Evolutionary conservation across 192 early-diverging fungal genomes (phyloP).

Genomic region (Geosiphon pyriformis): DNA sequence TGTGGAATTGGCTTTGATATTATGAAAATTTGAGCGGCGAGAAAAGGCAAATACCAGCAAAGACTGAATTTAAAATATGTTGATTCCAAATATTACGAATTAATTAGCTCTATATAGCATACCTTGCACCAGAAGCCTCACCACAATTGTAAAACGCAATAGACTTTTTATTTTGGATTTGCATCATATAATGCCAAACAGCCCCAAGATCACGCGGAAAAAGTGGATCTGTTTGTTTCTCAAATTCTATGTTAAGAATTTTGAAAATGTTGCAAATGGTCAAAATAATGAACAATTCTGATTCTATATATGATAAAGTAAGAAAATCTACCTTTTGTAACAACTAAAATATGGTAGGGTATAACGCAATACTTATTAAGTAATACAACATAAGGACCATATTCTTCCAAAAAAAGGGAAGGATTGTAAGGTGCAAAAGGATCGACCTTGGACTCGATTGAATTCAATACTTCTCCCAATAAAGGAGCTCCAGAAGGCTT

Average conservation of each 20-base stretch:
- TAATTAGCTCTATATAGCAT: background rate
- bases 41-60: too few relatives aligned
- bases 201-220: constrained; percentile 40
- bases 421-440: constrained; percentile 49
- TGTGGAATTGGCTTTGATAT: constrained; percentile 46
- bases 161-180: constrained; percentile 26
- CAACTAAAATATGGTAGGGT: constrained; percentile 45
- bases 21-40: too few relatives aligned
- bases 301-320: background rate
- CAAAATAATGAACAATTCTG: background rate
- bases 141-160: constrained; percentile 59
- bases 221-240: constrained; percentile 43
- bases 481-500: constrained; percentile 33
- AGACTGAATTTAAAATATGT: background rate
- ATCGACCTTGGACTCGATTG: constrained; percentile 24
- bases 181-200: constrained; percentile 33
- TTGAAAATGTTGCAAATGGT: background rate
- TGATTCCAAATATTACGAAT: background rate
- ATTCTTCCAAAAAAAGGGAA: constrained; percentile 41
- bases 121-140: constrained; percentile 46
- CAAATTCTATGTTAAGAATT: constrained; percentile 36
- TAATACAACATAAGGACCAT: constrained; percentile 38
- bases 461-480: constrained; percentile 7
- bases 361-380: constrained; percentile 57
- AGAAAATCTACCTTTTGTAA: constrained; percentile 47